Percentiles rank a stretch among this genome's conserved stretches.
Evolutionary conservation across 495 filamentous ascomycete species (phyloP).

Genomic region (Daldinia concentrica): DNA sequence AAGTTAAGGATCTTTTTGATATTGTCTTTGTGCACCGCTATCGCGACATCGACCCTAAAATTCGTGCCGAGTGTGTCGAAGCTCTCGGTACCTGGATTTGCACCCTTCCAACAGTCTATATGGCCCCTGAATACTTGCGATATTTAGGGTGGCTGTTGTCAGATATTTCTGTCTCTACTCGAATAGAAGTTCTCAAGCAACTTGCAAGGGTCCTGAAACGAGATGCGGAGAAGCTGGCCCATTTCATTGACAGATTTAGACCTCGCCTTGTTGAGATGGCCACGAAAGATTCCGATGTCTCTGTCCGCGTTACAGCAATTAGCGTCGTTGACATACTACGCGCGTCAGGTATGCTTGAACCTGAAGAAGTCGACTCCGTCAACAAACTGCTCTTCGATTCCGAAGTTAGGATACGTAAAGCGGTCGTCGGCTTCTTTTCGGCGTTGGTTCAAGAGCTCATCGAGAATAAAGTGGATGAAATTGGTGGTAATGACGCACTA

Average conservation of each 20-base stretch:
- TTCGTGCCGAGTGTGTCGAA: slow-evolving; percentile 83
- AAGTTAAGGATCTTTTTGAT: slow-evolving; percentile 84
- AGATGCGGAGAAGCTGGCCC: slow-evolving; percentile 77
- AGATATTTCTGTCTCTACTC: slow-evolving; percentile 72
- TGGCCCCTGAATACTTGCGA: slow-evolving; percentile 84
- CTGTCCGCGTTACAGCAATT: slow-evolving; percentile 79
- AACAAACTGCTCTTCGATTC: slow-evolving; percentile 88
- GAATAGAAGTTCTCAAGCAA: slow-evolving; percentile 83
- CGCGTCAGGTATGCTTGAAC: slow-evolving; percentile 85
- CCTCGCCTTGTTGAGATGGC: slow-evolving; percentile 93
- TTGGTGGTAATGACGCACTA: slow-evolving; percentile 67
- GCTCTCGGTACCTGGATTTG: slow-evolving; percentile 89
- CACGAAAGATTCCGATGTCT: slow-evolving; percentile 77
- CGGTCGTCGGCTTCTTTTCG: slow-evolving; percentile 88
- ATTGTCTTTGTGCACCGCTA: slow-evolving; percentile 94
- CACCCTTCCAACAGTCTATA: slow-evolving; percentile 82
- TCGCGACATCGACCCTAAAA: slow-evolving; percentile 88
- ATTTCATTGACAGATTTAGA: slow-evolving; percentile 90
- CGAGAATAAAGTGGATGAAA: slow-evolving; percentile 80
- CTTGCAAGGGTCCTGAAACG: slow-evolving; percentile 79
- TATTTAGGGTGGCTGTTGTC: slow-evolving; percentile 96
- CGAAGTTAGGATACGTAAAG: slow-evolving; percentile 82
- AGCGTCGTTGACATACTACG: slow-evolving; percentile 83
- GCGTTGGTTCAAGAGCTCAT: slow-evolving; percentile 84
- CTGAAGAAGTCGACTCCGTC: slow-evolving; percentile 85